Percentiles rank a stretch among this genome's conserved stretches.
phyloP scores from a whole-genome alignment of 2,329 filamentous ascomycete species.

The Cadophora sp. region DNA sequence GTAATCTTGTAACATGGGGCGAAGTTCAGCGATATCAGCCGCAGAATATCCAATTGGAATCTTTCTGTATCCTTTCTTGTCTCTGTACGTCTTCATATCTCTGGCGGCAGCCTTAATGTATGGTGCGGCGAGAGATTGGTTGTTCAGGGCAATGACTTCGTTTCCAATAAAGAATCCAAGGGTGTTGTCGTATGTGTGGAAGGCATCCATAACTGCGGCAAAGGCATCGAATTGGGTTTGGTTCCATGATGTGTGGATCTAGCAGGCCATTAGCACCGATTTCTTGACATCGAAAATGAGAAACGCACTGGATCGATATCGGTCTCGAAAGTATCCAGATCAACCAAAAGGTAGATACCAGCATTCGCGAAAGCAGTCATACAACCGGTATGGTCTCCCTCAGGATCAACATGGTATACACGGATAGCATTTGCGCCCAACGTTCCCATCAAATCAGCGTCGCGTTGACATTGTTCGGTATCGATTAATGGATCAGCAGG shows the following conservation, averaged over 20 bases:
- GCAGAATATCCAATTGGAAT: constrained; percentile 89
- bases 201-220: constrained; percentile 40
- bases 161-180: constrained; percentile 89
- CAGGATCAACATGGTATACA: constrained; percentile 84
- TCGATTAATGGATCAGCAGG: constrained; percentile 78
- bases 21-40: constrained; percentile 77
- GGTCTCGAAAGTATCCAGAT: constrained; percentile 78
- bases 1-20: constrained; percentile 71
- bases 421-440: constrained; percentile 85
- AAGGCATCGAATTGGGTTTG: constrained; percentile 67
- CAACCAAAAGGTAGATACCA: constrained; percentile 84
- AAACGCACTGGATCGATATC: constrained; percentile 62
- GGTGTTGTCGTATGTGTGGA: constrained; percentile 72
- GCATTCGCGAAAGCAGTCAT: constrained; percentile 81
- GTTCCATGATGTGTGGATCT: constrained; percentile 74
- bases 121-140: constrained; percentile 70
- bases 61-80: constrained; percentile 76
- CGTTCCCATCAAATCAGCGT: constrained; percentile 78
- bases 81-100: constrained; percentile 83
- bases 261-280: constrained; percentile 26
- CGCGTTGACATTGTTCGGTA: constrained; percentile 75
- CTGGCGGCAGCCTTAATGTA: constrained; percentile 83
- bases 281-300: background rate
- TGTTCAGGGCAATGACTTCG: constrained; percentile 74
- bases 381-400: constrained; percentile 75